Evolutionary conservation across 495 filamentous ascomycete species (phyloP).

Genomic region (Filosporella fistucella): DNA sequence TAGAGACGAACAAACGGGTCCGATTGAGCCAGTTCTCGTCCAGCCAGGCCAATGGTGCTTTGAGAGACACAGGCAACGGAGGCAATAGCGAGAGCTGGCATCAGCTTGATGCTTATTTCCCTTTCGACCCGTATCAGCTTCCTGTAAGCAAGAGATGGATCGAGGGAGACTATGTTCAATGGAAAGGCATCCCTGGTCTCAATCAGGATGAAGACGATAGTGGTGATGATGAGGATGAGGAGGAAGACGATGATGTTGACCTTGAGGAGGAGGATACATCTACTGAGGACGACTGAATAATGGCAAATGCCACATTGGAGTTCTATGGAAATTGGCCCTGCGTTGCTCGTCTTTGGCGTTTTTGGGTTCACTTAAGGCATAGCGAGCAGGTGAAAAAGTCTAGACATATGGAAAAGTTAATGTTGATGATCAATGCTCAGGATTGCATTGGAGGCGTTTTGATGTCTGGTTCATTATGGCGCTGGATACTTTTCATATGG

Average conservation of each 20-base stretch:
- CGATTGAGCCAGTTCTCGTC: conserved; percentile 59
- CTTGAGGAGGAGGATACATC: conserved; percentile 36
- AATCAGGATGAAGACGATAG: conserved; percentile 46
- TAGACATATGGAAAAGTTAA: too few species aligned
- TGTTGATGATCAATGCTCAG: too few species aligned
- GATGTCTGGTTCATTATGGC: too few species aligned
- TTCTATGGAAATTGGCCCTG: too few species aligned
- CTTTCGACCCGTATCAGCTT: conserved; percentile 92
- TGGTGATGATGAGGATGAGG: conserved; percentile 53
- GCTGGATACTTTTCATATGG: too few species aligned
- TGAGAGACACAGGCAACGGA: conserved; percentile 62
- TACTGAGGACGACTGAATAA: conserved; percentile 24
- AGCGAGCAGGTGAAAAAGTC: too few species aligned
- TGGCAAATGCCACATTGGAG: too few species aligned
- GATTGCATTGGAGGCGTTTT: too few species aligned
- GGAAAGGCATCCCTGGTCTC: conserved; percentile 73
- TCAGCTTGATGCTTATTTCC: conserved; percentile 89
- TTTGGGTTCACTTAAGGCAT: too few species aligned
- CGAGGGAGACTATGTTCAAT: conserved; percentile 76
- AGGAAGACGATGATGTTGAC: conserved; percentile 41
- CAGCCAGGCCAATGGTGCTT: conserved; percentile 28
- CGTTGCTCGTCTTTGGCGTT: too few species aligned
- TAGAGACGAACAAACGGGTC: conserved; percentile 86
- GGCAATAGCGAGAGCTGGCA: conserved; percentile 55
- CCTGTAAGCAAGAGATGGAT: conserved; percentile 83